These are phyloP conservation scores for Dactylellina leptospora DNA, from an alignment of 2,329 filamentous ascomycete species.

Conservation along the genomic window DNA sequence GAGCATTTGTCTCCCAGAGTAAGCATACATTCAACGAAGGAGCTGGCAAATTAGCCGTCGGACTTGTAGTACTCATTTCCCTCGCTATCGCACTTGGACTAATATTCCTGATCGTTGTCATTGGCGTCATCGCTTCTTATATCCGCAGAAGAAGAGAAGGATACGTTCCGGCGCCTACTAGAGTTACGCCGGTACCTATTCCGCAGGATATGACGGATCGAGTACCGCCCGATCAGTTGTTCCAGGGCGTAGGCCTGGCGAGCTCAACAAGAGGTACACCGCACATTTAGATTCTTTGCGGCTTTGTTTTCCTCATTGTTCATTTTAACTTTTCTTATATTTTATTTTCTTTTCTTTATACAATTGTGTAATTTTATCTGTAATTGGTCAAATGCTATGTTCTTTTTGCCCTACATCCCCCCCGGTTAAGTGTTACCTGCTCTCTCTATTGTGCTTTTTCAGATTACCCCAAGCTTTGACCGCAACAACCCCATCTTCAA, in stretches of 20 bases:
- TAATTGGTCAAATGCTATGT: conserved; percentile 30
- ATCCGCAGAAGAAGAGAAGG: conserved; percentile 79
- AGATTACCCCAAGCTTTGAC: not conserved
- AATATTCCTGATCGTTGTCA: conserved; percentile 79
- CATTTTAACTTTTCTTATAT: conserved; percentile 6
- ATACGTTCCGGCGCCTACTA: conserved; percentile 78
- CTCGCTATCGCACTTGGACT: conserved; percentile 80
- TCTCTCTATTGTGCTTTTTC: not conserved
- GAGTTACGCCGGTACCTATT: conserved; percentile 56
- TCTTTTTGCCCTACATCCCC: conserved; percentile 7
- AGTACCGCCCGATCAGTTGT: conserved; percentile 48
- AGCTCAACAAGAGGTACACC: conserved; percentile 39
- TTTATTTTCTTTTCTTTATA: conserved; percentile 14
- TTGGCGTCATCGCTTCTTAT: conserved; percentile 78
- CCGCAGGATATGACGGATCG: conserved; percentile 46
- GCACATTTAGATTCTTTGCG: conserved; percentile 28
- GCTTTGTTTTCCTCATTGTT: conserved; percentile 1
- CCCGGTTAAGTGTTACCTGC: not conserved
- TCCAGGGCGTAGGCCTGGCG: conserved; percentile 40
- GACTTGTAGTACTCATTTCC: conserved; percentile 81
- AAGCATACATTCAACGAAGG: conserved; percentile 73
- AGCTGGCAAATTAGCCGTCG: conserved; percentile 72
- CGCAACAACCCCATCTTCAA: not conserved
- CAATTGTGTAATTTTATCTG: conserved; percentile 41
- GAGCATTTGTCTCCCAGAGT: conserved; percentile 83